Evolutionary conservation across 176 grass and related monocot genomes (phyloP).

Genomic region (Raddia guianensis): DNA sequence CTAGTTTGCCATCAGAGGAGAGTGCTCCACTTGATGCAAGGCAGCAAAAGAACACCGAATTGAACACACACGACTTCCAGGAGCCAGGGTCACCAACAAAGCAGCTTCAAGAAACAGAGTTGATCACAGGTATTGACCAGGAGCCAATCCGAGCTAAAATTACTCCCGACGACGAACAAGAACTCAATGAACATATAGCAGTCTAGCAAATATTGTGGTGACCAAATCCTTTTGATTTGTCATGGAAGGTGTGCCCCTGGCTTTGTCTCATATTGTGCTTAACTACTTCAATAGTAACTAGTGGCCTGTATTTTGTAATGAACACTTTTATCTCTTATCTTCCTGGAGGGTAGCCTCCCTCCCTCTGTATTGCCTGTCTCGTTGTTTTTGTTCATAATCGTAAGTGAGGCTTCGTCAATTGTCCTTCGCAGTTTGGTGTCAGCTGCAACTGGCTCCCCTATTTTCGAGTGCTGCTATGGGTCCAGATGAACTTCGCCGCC

Average conservation of each 20-base stretch:
- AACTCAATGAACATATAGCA: slow-evolving; percentile 16
- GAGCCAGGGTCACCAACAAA: slow-evolving; percentile 21
- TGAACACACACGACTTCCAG: slow-evolving; percentile 7
- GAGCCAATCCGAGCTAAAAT: slow-evolving; percentile 20
- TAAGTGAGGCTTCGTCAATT: slow-evolving; percentile 26
- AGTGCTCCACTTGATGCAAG: slow-evolving; percentile 25
- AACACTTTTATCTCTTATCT: slow-evolving; percentile 12
- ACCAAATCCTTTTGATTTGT: slow-evolving; percentile 38
- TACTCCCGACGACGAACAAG: slow-evolving; percentile 18
- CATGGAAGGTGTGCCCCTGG: slow-evolving; percentile 32
- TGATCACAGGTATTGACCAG: not conserved
- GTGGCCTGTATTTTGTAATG: slow-evolving; percentile 40
- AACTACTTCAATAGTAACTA: slow-evolving; percentile 35
- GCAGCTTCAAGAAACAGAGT: slow-evolving; percentile 27
- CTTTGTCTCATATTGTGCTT: slow-evolving; percentile 34
- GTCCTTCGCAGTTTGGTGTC: not conserved
- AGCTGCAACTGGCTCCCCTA: slow-evolving; percentile 17
- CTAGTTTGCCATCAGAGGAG: slow-evolving; percentile 59
- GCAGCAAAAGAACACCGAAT: slow-evolving; percentile 26
- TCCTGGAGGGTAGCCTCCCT: slow-evolving; percentile 22
- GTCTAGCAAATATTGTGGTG: slow-evolving; percentile 13
- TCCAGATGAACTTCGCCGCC: not conserved
- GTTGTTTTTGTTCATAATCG: slow-evolving; percentile 51
- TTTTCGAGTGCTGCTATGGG: slow-evolving; percentile 7
- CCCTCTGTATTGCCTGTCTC: slow-evolving; percentile 19